phyloP scores from a whole-genome alignment of 108 stramenopile genomes.

The Stephanodiscus triporus region DNA sequence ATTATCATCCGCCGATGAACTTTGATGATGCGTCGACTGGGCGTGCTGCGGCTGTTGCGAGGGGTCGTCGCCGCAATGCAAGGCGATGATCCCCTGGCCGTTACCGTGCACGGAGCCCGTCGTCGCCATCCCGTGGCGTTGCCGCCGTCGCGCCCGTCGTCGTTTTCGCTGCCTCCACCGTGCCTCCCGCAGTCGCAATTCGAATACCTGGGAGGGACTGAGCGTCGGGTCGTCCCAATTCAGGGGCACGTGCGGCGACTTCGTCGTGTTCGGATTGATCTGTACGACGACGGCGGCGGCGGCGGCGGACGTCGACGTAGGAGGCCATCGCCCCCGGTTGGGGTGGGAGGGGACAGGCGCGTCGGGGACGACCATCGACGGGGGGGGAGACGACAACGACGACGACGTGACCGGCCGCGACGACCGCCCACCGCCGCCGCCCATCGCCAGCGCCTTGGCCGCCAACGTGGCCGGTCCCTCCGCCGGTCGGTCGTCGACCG shows the following conservation, averaged over 20 bases:
- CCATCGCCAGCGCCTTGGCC: constrained; percentile 11
- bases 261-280: constrained; percentile 28
- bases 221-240: constrained; percentile 41
- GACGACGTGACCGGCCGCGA: too few species aligned
- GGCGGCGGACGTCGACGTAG: neutral
- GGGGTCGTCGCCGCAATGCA: neutral
- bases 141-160: constrained; percentile 34
- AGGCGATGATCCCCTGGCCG: neutral
- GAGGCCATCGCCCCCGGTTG: neutral
- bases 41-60: constrained; percentile 2
- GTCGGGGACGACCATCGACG: neutral
- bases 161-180: constrained; percentile 49
- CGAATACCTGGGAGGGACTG: constrained; percentile 17
- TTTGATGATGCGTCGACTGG: neutral
- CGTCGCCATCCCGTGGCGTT: constrained; percentile 7
- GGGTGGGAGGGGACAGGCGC: too few species aligned
- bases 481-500: neutral
- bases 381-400: too few species aligned
- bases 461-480: constrained; percentile 42
- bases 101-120: neutral
- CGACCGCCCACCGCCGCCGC: constrained; percentile 5
- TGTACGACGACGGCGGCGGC: neutral
- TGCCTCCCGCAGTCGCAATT: constrained; percentile 40
- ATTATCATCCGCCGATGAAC: neutral
- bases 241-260: constrained; percentile 35